Conservation (phyloP, 2,329 filamentous ascomycete genomes). For the Xylariaceae sp. region DNA sequence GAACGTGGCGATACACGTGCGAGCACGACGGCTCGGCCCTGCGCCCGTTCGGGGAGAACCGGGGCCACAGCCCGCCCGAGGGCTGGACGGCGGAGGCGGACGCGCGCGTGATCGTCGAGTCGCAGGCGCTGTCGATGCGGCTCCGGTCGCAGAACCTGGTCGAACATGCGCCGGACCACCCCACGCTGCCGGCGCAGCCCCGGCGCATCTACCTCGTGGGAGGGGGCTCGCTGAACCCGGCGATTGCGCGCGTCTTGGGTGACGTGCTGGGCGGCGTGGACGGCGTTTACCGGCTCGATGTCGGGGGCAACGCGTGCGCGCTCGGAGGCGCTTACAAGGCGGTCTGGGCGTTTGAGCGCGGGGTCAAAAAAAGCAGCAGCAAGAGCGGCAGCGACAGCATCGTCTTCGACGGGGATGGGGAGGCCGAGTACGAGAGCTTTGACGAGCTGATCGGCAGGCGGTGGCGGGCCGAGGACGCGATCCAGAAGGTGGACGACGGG, state of each 20-base stretch:
- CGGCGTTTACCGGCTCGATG: constrained; percentile 88
- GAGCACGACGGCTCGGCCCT: constrained; percentile 37
- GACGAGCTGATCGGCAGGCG: constrained; percentile 79
- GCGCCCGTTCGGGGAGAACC: constrained; percentile 1
- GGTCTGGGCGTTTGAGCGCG: constrained; percentile 80
- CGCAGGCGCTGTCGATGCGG: constrained; percentile 87
- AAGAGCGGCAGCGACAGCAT: not conserved
- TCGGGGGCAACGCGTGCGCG: constrained; percentile 92
- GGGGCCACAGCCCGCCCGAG: constrained; percentile 8
- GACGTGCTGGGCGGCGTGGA: constrained; percentile 86
- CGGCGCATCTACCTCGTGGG: constrained; percentile 62
- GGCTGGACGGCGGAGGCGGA: constrained; percentile 64
- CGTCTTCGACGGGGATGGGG: no score
- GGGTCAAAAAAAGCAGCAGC: constrained; percentile 12
- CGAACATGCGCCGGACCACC: constrained; percentile 38
- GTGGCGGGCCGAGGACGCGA: constrained; percentile 81
- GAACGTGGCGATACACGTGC: constrained; percentile 78
- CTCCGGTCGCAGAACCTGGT: constrained; percentile 79
- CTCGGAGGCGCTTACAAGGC: constrained; percentile 94
- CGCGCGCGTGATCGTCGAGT: constrained; percentile 84
- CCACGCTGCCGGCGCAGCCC: constrained; percentile 48
- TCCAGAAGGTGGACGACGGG: constrained; percentile 77
- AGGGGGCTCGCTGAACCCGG: constrained; percentile 83
- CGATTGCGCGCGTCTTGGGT: constrained; percentile 79
- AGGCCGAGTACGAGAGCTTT: constrained; percentile 64